phyloP scores from a whole-genome alignment of 2,329 filamentous ascomycete species.

The Ophiostoma novo-ulmi region DNA sequence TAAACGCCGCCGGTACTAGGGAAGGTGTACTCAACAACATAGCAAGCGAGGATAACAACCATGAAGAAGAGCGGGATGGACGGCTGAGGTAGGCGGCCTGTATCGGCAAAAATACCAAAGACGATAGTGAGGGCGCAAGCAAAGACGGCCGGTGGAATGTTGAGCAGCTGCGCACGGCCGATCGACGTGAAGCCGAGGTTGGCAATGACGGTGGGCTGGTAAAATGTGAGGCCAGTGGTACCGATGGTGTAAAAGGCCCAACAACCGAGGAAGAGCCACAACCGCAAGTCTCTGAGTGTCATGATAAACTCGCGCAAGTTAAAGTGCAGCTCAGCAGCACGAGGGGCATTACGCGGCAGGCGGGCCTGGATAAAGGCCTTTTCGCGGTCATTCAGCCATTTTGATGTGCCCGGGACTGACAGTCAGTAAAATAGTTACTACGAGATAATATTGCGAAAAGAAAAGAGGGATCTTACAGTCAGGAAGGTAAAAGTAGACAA shows the following conservation, averaged over 20 bases:
- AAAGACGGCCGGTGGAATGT: conserved; percentile 29
- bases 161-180: conserved; percentile 45
- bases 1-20: conserved; percentile 31
- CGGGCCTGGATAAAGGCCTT: conserved; percentile 38
- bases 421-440: conserved; percentile 20
- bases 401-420: conserved; percentile 43
- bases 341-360: conserved; percentile 40
- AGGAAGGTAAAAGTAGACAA: conserved; percentile 3
- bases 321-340: conserved; percentile 39
- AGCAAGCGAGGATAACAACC: conserved; percentile 21
- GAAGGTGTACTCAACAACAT: conserved; percentile 23
- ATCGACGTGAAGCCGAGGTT: conserved; percentile 32
- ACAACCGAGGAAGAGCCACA: conserved; percentile 44
- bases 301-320: conserved; percentile 30
- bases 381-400: conserved; percentile 43
- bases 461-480: not conserved
- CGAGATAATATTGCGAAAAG: not conserved
- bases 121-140: conserved; percentile 18
- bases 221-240: conserved; percentile 41
- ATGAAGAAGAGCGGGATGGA: conserved; percentile 20
- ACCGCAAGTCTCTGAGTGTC: conserved; percentile 34
- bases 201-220: conserved; percentile 39
- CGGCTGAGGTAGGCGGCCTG: conserved; percentile 18
- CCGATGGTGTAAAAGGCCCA: conserved; percentile 46
- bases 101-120: conserved; percentile 19